Conservation (phyloP, 495 filamentous ascomycete species). For the Xylaria intraflava region DNA sequence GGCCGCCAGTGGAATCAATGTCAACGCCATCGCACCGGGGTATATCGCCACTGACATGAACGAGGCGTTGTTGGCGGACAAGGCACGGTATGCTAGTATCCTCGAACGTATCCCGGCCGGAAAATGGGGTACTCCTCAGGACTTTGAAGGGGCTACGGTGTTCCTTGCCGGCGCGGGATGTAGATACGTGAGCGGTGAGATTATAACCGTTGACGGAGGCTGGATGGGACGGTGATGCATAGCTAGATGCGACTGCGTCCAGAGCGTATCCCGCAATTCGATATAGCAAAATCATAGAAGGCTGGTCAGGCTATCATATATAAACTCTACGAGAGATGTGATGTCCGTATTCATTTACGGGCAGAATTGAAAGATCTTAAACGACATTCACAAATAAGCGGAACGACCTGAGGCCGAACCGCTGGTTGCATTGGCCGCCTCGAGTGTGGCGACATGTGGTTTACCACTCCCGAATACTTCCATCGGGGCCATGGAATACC, state of each 20-base stretch:
- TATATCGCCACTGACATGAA: conserved; percentile 15
- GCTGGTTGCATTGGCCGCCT: too few relatives aligned
- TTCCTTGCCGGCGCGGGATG: conserved; percentile 60
- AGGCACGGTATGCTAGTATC: conserved; percentile 54
- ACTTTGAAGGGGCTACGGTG: conserved; percentile 67
- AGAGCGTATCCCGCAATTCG: too few relatives aligned
- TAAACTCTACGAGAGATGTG: too few relatives aligned
- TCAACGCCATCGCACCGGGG: conserved; percentile 68
- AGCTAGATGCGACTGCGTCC: too few relatives aligned
- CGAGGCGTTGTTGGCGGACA: conserved; percentile 53
- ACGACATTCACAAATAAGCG: too few relatives aligned
- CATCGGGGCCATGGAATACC: conserved; percentile 14
- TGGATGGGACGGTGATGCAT: conserved; percentile 58
- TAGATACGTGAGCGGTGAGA: conserved; percentile 63
- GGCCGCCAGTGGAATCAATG: conserved; percentile 57
- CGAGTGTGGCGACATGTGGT: neutral
- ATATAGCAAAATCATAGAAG: too few relatives aligned
- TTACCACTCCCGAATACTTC: conserved; percentile 17
- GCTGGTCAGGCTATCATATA: too few relatives aligned
- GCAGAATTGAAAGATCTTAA: too few relatives aligned
- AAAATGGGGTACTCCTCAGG: conserved; percentile 65
- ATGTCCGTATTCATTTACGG: too few relatives aligned
- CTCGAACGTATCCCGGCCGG: conserved; percentile 67
- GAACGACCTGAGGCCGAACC: too few relatives aligned
- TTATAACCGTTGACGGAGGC: conserved; percentile 68